Evolutionary conservation across 345 rosid genomes (phyloP).

Genomic region (Populus davidiana): DNA sequence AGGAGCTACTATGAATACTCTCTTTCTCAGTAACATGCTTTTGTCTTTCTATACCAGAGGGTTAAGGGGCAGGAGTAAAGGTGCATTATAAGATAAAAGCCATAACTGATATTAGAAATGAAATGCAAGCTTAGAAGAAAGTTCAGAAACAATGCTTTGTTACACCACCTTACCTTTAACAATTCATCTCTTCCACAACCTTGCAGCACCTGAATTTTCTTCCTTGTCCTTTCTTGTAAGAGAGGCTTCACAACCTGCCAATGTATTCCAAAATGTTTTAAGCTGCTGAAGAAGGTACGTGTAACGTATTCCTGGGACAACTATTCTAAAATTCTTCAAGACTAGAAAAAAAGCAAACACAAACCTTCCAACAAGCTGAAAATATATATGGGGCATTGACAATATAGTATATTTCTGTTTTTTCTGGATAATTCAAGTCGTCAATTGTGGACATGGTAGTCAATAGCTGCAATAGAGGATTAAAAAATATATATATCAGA

Average conservation of each 20-base stretch:
- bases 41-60: no score
- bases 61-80: neutral
- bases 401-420: constrained; percentile 75
- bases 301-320: neutral
- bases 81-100: neutral
- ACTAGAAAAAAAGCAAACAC: neutral
- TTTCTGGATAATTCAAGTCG: constrained; percentile 96
- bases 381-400: constrained; percentile 86
- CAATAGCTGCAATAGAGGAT: constrained; percentile 57
- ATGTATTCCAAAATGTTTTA: neutral
- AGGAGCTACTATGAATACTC: no score
- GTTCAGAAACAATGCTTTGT: neutral
- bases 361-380: constrained; percentile 91
- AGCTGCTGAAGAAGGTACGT: neutral
- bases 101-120: neutral
- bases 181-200: constrained; percentile 81
- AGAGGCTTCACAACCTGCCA: constrained; percentile 87
- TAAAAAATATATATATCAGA: neutral
- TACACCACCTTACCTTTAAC: constrained; percentile 48
- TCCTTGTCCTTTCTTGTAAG: constrained; percentile 87
- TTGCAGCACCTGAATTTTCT: constrained; percentile 70
- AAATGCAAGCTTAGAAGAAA: neutral
- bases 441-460: constrained; percentile 77
- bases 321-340: neutral
- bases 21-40: no score